phyloP scores from a whole-genome alignment of 2,329 filamentous ascomycete genomes.

The Talaromyces marneffei region DNA sequence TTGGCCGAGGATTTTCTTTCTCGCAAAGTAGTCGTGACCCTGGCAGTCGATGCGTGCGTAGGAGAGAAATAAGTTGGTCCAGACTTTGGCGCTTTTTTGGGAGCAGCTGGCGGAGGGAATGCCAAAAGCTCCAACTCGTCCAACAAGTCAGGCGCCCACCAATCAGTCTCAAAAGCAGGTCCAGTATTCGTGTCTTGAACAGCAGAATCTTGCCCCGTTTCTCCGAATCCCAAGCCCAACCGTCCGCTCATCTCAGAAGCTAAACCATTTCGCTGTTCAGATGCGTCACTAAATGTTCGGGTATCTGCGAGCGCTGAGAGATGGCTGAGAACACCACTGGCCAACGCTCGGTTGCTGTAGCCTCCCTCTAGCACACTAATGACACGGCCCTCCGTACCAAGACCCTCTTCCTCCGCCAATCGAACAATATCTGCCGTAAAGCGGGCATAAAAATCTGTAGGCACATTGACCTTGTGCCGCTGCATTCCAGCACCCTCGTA shows the following conservation, averaged over 20 bases:
- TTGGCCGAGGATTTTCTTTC: slow-evolving; percentile 37
- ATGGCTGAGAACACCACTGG: slow-evolving; percentile 84
- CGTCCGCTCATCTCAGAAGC: slow-evolving; percentile 54
- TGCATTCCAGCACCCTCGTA: slow-evolving; percentile 93
- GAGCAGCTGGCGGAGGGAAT: slow-evolving; percentile 45
- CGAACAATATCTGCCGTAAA: slow-evolving; percentile 80
- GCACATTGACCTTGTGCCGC: slow-evolving; percentile 89
- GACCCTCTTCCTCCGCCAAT: slow-evolving; percentile 71
- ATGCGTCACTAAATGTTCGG: slow-evolving; percentile 25
- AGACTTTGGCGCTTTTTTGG: slow-evolving; percentile 49
- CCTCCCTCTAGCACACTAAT: slow-evolving; percentile 94
- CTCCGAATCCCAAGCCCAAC: slow-evolving; percentile 16
- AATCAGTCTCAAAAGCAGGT: slow-evolving; percentile 56
- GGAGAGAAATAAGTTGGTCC: slow-evolving; percentile 75
- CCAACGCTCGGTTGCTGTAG: slow-evolving; percentile 86
- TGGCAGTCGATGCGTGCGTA: slow-evolving; percentile 80
- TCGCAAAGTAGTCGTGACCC: slow-evolving; percentile 63
- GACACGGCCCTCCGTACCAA: slow-evolving; percentile 73
- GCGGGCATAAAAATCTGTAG: slow-evolving; percentile 90
- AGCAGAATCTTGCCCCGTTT: neutral
- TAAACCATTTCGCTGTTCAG: slow-evolving; percentile 41
- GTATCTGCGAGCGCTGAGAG: slow-evolving; percentile 69
- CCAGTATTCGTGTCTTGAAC: slow-evolving; percentile 18
- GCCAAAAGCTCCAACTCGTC: slow-evolving; percentile 62
- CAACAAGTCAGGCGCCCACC: slow-evolving; percentile 64